Conservation (phyloP, 768 basidiomycete species). For the Lyophyllum atratum region DNA sequence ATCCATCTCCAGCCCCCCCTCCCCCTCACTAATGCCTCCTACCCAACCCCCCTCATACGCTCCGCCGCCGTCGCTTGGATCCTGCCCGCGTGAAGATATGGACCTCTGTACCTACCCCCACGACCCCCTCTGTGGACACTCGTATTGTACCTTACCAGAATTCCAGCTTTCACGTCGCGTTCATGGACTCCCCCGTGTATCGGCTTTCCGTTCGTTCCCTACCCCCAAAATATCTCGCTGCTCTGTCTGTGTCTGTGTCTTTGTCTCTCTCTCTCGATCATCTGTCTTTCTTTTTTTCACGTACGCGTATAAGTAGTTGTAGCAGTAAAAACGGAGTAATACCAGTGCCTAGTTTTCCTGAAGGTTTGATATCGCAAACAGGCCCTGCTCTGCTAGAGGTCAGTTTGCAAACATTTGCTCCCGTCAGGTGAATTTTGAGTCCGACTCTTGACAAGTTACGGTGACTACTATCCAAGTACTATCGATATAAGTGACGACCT, state of each 20-base stretch:
- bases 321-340: slow-evolving; percentile 19
- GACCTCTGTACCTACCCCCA: not conserved
- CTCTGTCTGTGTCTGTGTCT: slow-evolving; percentile 1
- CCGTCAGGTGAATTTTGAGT: no score
- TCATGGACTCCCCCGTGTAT: not conserved
- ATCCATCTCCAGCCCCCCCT: not conserved
- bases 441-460: no score
- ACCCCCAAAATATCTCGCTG: not conserved
- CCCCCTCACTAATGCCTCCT: slow-evolving; percentile 5
- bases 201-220: no score
- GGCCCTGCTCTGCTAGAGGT: no score
- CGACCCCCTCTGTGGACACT: not conserved
- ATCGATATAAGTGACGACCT: no score
- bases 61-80: not conserved
- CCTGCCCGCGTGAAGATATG: not conserved
- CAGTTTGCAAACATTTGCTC: no score
- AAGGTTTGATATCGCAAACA: no score
- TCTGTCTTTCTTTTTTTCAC: slow-evolving; percentile 9
- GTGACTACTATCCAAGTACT: no score
- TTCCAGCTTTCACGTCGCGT: not conserved
- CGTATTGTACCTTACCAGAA: not conserved
- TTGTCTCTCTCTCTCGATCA: not conserved
- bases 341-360: slow-evolving; percentile 1
- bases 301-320: slow-evolving; percentile 14
- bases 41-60: not conserved